Evolutionary conservation across 106 monocot species (phyloP).

Genomic region (Hemerocallis citrina): DNA sequence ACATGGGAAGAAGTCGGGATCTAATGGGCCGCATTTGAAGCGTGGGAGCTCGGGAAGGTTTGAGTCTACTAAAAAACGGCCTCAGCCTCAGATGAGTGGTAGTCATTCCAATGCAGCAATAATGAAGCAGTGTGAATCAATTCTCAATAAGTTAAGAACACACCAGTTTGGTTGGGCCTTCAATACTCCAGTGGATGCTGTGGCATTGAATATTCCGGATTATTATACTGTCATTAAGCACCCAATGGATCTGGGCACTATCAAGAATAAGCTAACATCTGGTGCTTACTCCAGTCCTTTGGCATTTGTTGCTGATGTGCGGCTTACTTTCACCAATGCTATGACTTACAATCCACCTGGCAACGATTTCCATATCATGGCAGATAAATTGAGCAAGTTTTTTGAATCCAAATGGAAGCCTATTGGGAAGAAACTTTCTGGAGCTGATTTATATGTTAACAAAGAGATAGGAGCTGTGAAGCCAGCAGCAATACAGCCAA

Average conservation of each 20-base stretch:
- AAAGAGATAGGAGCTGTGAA: slow-evolving; percentile 17
- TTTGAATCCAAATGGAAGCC: slow-evolving; percentile 93
- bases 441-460: slow-evolving; percentile 16
- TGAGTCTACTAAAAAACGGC: slow-evolving; percentile 26
- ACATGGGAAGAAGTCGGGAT: slow-evolving; percentile 14
- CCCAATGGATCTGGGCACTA: slow-evolving; percentile 92
- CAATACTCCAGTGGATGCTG: slow-evolving; percentile 65
- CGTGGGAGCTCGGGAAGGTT: slow-evolving; percentile 40
- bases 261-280: slow-evolving; percentile 45
- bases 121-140: slow-evolving; percentile 70
- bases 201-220: slow-evolving; percentile 82
- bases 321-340: slow-evolving; percentile 90
- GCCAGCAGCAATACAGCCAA: slow-evolving; percentile 14
- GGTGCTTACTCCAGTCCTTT: slow-evolving; percentile 52
- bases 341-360: slow-evolving; percentile 87
- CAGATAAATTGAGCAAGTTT: slow-evolving; percentile 55
- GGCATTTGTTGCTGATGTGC: slow-evolving; percentile 79
- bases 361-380: slow-evolving; percentile 80
- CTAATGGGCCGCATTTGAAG: slow-evolving; percentile 20
- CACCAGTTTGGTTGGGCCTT: slow-evolving; percentile 67
- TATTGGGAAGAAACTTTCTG: slow-evolving; percentile 66
- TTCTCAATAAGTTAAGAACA: slow-evolving; percentile 59
- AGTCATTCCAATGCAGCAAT: slow-evolving; percentile 10
- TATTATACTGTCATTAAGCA: slow-evolving; percentile 70
- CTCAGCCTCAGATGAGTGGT: not conserved